Percentiles rank a stretch among this genome's conserved stretches.
These are phyloP conservation scores for Diversispora eburnea DNA, from an alignment of 192 early-diverging fungal species.

Conservation along the genomic window DNA sequence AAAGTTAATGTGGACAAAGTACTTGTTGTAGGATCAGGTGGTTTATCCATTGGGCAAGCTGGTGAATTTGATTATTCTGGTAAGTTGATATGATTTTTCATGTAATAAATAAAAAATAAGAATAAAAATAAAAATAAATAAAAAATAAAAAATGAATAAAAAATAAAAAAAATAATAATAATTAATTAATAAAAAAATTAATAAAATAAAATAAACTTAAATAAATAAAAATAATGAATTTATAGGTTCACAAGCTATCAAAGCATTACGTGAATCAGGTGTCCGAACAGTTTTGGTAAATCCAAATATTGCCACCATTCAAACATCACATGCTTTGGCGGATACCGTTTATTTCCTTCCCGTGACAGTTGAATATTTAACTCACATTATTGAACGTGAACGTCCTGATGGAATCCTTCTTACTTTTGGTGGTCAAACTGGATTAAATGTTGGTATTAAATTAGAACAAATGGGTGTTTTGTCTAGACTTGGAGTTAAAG, in stretches of 20 bases:
- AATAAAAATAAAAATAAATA: background rate
- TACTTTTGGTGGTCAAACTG: constrained; percentile 99
- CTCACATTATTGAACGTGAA: constrained; percentile 93
- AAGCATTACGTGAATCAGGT: constrained; percentile 95
- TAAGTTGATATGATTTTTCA: constrained; percentile 50
- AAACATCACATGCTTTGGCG: constrained; percentile 94
- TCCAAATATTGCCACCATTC: constrained; percentile 99
- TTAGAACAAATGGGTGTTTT: constrained; percentile 84
- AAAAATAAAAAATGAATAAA: background rate
- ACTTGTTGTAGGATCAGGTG: constrained; percentile 93
- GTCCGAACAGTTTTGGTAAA: constrained; percentile 98
- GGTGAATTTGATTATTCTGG: constrained; percentile 99
- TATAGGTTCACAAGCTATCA: constrained; percentile 75
- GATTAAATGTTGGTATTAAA: constrained; percentile 94
- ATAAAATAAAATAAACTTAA: background rate
- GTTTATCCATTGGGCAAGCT: constrained; percentile 96
- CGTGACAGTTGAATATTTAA: constrained; percentile 89
- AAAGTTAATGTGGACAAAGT: constrained; percentile 83
- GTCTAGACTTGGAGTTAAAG: constrained; percentile 80
- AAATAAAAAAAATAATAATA: background rate
- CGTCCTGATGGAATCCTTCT: constrained; percentile 97
- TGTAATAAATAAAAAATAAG: background rate
- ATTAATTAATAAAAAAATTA: constrained; percentile 20
- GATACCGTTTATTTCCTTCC: constrained; percentile 98
- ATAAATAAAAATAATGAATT: background rate